These are phyloP conservation scores for Fraxinus nigra DNA, from an alignment of 305 asterid genomes.

Conservation along the genomic window DNA sequence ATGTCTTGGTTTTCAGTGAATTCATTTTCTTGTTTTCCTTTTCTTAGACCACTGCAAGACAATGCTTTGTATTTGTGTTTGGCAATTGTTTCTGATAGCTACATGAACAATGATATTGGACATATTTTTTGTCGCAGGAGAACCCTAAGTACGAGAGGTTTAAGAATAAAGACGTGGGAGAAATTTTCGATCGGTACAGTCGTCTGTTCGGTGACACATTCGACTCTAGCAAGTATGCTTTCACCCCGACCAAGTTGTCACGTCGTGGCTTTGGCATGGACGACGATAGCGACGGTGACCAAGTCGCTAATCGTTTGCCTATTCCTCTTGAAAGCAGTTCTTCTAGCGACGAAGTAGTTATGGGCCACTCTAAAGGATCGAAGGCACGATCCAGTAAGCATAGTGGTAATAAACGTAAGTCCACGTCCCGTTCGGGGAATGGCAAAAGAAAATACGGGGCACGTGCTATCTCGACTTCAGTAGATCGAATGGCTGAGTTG, in stretches of 20 bases:
- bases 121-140: background rate
- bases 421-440: background rate
- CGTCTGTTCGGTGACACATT: too few species aligned
- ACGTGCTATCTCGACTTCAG: too few species aligned
- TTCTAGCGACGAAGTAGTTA: too few species aligned
- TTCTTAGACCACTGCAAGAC: too few species aligned
- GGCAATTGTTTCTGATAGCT: too few species aligned
- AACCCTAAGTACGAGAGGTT: background rate
- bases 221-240: background rate
- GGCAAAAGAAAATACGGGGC: background rate
- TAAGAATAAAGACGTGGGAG: background rate
- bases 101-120: too few species aligned
- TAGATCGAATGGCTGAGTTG: too few species aligned
- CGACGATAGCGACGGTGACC: background rate
- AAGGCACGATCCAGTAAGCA: background rate
- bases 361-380: background rate
- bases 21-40: too few species aligned
- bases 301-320: background rate
- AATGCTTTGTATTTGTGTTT: too few species aligned
- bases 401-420: background rate
- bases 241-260: background rate
- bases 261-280: background rate
- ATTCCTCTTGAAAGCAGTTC: background rate
- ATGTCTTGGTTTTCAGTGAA: too few species aligned
- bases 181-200: too few species aligned